A percentile compares a stretch with the other conserved stretches of the same genome.
Evolutionary conservation across 441 rosid species (phyloP).

Genomic region (Erysimum cheiri): DNA sequence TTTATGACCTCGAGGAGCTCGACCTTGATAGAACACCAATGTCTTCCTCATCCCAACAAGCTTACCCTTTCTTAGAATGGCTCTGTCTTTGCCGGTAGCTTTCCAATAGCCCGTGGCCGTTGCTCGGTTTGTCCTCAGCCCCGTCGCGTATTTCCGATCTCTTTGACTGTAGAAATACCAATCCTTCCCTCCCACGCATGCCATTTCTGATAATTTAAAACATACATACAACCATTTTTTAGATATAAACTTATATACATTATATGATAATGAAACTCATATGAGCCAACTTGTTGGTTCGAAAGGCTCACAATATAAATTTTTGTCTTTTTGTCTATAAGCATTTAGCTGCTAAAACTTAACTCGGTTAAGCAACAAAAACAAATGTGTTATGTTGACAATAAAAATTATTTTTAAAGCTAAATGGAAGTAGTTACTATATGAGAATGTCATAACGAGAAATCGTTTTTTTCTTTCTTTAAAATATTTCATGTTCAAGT

Average conservation of each 20-base stretch:
- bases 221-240: neutral
- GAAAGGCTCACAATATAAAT: neutral
- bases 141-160: slow-evolving; percentile 91
- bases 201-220: slow-evolving; percentile 57
- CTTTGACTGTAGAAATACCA: slow-evolving; percentile 92
- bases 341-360: neutral
- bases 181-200: slow-evolving; percentile 93
- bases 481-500: neutral
- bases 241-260: neutral
- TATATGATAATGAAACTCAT: neutral
- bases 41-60: slow-evolving; percentile 96
- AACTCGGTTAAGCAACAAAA: neutral
- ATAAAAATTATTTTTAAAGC: too few relatives aligned
- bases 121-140: slow-evolving; percentile 87
- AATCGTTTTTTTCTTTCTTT: neutral
- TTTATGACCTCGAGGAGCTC: slow-evolving; percentile 92
- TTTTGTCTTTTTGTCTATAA: neutral
- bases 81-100: slow-evolving; percentile 90
- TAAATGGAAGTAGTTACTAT: neutral
- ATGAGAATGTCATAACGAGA: neutral
- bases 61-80: slow-evolving; percentile 74
- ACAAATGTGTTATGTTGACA: neutral
- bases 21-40: slow-evolving; percentile 84
- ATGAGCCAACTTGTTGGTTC: neutral
- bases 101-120: slow-evolving; percentile 97